These are phyloP conservation scores for Termitomyces sp. DNA, from an alignment of 768 basidiomycete genomes.

Conservation along the genomic window DNA sequence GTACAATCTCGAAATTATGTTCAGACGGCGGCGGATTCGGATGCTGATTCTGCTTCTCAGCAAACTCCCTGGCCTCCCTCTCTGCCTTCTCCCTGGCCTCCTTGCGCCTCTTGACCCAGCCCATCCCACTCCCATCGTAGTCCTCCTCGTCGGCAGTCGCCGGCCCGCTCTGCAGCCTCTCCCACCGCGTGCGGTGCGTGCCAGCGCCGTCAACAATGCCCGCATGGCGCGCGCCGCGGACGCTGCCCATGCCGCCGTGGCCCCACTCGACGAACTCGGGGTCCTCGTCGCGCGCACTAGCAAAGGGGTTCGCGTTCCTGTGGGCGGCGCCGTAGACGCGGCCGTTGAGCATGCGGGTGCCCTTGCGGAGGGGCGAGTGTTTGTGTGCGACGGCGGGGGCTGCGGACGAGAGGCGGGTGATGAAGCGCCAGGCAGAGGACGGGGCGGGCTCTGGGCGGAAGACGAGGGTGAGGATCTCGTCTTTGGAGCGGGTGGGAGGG, in stretches of 20 bases:
- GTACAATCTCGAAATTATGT: slow-evolving; percentile 17
- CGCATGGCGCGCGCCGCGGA: slow-evolving; percentile 31
- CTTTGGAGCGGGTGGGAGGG: slow-evolving; percentile 30
- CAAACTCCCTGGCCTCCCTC: slow-evolving; percentile 21
- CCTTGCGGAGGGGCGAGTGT: slow-evolving; percentile 26
- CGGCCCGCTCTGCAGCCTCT: slow-evolving; percentile 29
- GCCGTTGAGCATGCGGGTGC: slow-evolving; percentile 78
- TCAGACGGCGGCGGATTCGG: slow-evolving; percentile 7
- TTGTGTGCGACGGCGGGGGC: slow-evolving; percentile 14
- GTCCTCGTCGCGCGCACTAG: slow-evolving; percentile 60
- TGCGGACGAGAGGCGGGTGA: background rate
- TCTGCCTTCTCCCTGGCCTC: slow-evolving; percentile 37
- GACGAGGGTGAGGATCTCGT: slow-evolving; percentile 1
- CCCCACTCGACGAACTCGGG: slow-evolving; percentile 94
- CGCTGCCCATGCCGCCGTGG: slow-evolving; percentile 79
- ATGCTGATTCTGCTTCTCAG: background rate
- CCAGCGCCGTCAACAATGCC: slow-evolving; percentile 33
- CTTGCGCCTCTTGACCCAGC: slow-evolving; percentile 68
- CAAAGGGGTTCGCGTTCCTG: slow-evolving; percentile 56
- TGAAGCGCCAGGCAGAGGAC: background rate
- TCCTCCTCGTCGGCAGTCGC: slow-evolving; percentile 41
- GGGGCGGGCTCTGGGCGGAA: background rate
- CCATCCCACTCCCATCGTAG: slow-evolving; percentile 86
- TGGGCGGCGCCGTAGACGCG: slow-evolving; percentile 66
- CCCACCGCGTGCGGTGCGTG: slow-evolving; percentile 31